Conservation (phyloP, 768 basidiomycete genomes). For the Lactarius psammicola region DNA sequence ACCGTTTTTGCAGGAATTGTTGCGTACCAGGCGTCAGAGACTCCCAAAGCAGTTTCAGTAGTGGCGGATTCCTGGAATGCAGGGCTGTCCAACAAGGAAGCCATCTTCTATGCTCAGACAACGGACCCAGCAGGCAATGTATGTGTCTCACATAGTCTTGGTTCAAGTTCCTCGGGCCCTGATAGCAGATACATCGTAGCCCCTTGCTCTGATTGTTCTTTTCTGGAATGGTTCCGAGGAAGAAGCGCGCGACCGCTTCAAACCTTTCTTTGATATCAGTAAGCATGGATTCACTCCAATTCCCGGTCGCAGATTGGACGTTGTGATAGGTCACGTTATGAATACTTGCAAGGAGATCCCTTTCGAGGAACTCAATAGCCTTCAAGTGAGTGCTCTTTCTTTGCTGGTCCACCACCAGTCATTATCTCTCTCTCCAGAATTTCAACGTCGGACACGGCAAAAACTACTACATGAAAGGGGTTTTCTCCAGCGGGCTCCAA, state of each 20-base stretch:
- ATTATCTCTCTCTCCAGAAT: slow-evolving; percentile 18
- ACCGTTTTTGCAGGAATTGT: slow-evolving; percentile 31
- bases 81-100: slow-evolving; percentile 17
- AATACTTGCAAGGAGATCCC: slow-evolving; percentile 30
- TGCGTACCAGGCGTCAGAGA: slow-evolving; percentile 4
- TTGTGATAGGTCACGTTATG: slow-evolving; percentile 24
- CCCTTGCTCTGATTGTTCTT: slow-evolving; percentile 21
- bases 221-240: slow-evolving; percentile 33
- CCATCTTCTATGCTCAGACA: slow-evolving; percentile 8
- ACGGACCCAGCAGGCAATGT: slow-evolving; percentile 23
- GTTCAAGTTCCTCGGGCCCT: not conserved
- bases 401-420: not conserved
- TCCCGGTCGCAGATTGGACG: not conserved
- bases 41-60: not conserved
- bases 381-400: slow-evolving; percentile 18
- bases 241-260: slow-evolving; percentile 30
- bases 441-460: slow-evolving; percentile 1
- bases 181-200: slow-evolving; percentile 21
- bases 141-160: not conserved
- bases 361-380: slow-evolving; percentile 22
- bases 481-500: slow-evolving; percentile 11
- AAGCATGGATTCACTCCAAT: not conserved
- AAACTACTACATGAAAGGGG: slow-evolving; percentile 23
- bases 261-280: slow-evolving; percentile 32
- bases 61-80: not conserved